phyloP scores from a whole-genome alignment of 768 basidiomycete species.

The Leccinum subtestaceum region DNA sequence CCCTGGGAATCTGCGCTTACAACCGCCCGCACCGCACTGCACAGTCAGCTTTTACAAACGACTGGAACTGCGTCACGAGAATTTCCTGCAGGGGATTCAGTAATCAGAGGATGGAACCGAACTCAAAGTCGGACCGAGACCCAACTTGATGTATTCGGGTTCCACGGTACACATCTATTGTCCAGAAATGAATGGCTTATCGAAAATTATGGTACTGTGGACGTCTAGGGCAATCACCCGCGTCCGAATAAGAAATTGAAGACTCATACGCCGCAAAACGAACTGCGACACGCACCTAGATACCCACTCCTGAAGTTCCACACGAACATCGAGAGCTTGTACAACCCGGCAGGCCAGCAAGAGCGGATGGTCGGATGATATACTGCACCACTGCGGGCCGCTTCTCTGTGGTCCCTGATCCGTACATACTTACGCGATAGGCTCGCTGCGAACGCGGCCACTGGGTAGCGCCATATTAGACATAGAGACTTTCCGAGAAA shows the following conservation, averaged over 20 bases:
- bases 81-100: conserved; percentile 29
- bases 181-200: background rate
- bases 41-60: conserved; percentile 35
- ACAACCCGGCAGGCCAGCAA: conserved; percentile 43
- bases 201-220: background rate
- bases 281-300: conserved; percentile 35
- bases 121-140: background rate
- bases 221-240: background rate
- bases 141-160: conserved; percentile 38
- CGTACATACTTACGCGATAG: background rate
- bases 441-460: too few relatives aligned
- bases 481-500: too few relatives aligned
- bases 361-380: conserved; percentile 40
- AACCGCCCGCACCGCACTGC: conserved; percentile 34
- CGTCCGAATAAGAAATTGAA: background rate
- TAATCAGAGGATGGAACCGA: background rate
- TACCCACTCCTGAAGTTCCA: conserved; percentile 44
- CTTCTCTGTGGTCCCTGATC: conserved; percentile 43
- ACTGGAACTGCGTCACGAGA: conserved; percentile 37
- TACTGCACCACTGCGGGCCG: conserved; percentile 45
- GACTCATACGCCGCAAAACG: background rate
- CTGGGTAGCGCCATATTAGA: too few relatives aligned
- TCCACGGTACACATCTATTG: conserved; percentile 37
- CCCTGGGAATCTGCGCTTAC: background rate
- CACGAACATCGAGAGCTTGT: conserved; percentile 40